Evolutionary conservation across 306 rosid species (phyloP).

Genomic region (Lupinus albus): DNA sequence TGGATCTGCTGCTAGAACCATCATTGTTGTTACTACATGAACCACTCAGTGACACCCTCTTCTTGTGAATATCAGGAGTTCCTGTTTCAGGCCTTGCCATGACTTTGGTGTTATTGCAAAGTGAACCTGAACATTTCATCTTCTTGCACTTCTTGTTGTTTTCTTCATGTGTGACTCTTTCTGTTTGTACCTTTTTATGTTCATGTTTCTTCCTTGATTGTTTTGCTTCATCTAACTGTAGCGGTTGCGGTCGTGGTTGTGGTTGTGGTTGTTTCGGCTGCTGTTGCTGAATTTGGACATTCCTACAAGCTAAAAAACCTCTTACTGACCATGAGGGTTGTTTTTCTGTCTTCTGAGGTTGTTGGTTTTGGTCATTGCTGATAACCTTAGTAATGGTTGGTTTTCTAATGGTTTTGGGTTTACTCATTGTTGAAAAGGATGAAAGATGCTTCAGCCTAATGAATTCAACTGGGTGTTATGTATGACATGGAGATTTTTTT

Average conservation of each 20-base stretch:
- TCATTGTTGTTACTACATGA: constrained; percentile 47
- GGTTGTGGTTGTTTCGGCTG: constrained; percentile 34
- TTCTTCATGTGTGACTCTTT: constrained; percentile 59
- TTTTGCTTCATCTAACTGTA: constrained; percentile 40
- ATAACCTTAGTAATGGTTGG: constrained; percentile 48
- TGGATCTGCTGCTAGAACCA: constrained; percentile 65
- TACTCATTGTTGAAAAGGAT: constrained; percentile 61
- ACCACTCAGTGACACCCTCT: constrained; percentile 55
- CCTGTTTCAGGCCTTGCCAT: constrained; percentile 69
- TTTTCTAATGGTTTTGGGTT: constrained; percentile 54
- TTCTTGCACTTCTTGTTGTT: constrained; percentile 78
- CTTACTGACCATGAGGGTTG: constrained; percentile 83
- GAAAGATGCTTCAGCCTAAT: constrained; percentile 31
- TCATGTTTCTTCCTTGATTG: constrained; percentile 48
- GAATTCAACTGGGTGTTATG: constrained; percentile 25
- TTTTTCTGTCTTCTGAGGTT: constrained; percentile 63
- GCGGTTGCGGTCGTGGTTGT: background rate
- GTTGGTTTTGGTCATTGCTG: constrained; percentile 48
- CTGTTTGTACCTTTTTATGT: constrained; percentile 53
- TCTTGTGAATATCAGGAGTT: constrained; percentile 67
- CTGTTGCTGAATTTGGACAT: constrained; percentile 57
- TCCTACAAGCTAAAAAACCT: constrained; percentile 71
- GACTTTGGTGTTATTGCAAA: constrained; percentile 84
- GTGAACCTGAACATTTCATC: constrained; percentile 86
- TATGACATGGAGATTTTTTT: constrained; percentile 14